These are phyloP conservation scores for Podochytrium sp. DNA, from an alignment of 192 early-diverging fungal genomes.

Conservation along the genomic window DNA sequence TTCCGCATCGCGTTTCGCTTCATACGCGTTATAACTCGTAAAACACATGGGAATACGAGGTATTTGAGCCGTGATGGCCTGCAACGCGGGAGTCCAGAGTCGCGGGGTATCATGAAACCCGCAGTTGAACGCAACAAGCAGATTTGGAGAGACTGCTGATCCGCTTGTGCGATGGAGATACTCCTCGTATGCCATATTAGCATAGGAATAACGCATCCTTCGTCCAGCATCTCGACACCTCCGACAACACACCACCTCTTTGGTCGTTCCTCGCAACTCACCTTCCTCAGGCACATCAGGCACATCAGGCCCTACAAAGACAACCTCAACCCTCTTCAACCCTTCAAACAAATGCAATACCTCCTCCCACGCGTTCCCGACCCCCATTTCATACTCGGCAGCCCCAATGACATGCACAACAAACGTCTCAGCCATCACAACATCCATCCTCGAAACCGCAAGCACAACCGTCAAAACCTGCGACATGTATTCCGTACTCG, in stretches of 20 bases:
- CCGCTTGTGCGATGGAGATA: background rate
- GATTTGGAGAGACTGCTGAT: background rate
- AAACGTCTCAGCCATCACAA: background rate
- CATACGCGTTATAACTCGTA: background rate
- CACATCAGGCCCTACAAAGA: background rate
- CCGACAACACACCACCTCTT: background rate
- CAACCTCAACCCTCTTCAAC: background rate
- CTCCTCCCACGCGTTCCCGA: background rate
- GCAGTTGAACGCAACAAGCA: conserved; percentile 9
- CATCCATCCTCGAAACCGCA: background rate
- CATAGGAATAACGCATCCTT: background rate
- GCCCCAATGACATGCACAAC: conserved; percentile 1
- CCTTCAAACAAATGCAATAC: background rate
- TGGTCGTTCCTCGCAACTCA: background rate
- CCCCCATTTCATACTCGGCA: conserved; percentile 1
- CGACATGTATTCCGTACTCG: background rate
- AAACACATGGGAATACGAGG: background rate
- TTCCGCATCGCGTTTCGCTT: background rate
- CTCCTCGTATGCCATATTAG: background rate
- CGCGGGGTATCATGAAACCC: background rate
- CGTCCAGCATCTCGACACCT: background rate
- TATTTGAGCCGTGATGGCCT: background rate
- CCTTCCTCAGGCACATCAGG: background rate
- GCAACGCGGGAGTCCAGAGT: background rate
- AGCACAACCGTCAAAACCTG: background rate